Conservation (phyloP, 208 protist species). For the Wallacemonas collosoma region DNA sequence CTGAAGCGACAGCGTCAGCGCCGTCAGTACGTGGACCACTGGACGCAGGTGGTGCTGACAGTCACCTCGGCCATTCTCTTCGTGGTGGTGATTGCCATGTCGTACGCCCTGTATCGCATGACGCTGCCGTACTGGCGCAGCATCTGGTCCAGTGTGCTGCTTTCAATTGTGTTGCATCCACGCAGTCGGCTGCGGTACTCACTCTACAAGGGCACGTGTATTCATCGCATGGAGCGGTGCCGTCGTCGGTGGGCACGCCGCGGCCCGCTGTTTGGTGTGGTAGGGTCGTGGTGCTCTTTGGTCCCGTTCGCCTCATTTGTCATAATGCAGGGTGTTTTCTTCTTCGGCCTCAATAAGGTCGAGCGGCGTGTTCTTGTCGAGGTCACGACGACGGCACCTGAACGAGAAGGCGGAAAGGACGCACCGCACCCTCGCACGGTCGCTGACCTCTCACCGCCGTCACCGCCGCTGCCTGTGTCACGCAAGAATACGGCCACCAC, state of each 20-base stretch:
- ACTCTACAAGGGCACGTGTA: constrained; percentile 35
- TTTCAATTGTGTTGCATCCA: constrained; percentile 72
- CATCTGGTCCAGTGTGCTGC: constrained; percentile 50
- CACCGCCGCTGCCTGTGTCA: neutral
- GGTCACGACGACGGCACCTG: neutral
- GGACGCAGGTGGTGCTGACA: constrained; percentile 50
- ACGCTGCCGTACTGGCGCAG: constrained; percentile 56
- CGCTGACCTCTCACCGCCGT: neutral
- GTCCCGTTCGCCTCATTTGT: constrained; percentile 51
- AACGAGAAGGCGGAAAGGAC: neutral
- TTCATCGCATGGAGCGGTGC: constrained; percentile 41
- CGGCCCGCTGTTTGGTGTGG: constrained; percentile 32
- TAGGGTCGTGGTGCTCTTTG: constrained; percentile 47
- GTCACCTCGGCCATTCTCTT: constrained; percentile 61
- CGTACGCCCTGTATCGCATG: constrained; percentile 49
- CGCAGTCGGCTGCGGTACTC: constrained; percentile 34
- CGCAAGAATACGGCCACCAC: too few species aligned
- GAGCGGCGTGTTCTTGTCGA: constrained; percentile 15
- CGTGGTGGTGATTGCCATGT: constrained; percentile 36
- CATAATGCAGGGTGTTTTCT: constrained; percentile 47
- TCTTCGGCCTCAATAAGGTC: constrained; percentile 69
- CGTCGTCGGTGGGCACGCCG: constrained; percentile 34
- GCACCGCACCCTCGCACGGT: too few species aligned
- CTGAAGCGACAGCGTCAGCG: neutral
- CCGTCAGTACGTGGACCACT: constrained; percentile 30